These are phyloP conservation scores for Alliaria petiolata DNA, from an alignment of 345 rosid species.

Conservation along the genomic window DNA sequence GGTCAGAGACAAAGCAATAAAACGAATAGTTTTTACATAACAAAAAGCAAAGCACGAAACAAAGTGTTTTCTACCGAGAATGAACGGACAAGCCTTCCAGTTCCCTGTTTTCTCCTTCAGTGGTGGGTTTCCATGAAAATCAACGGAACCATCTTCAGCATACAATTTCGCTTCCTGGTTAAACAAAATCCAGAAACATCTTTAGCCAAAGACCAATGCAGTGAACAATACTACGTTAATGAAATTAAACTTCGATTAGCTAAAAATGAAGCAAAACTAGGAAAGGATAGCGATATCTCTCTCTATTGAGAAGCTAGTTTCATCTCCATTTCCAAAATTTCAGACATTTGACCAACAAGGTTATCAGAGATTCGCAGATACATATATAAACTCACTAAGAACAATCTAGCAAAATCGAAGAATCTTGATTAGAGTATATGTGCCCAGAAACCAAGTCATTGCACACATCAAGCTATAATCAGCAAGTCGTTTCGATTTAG, in stretches of 20 bases:
- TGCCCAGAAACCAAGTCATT: not conserved
- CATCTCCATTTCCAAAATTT: no score
- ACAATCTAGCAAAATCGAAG: not conserved
- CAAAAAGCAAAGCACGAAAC: not conserved
- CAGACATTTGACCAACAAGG: no score
- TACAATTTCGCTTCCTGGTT: constrained; percentile 41
- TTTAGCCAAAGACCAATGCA: not conserved
- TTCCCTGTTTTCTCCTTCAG: constrained; percentile 79
- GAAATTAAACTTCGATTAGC: no score
- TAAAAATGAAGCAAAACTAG: no score
- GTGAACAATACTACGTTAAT: no score
- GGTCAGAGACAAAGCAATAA: not conserved
- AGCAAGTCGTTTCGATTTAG: not conserved
- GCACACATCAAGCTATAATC: not conserved
- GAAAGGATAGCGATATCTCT: no score
- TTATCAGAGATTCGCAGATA: no score
- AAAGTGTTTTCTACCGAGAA: constrained; percentile 46
- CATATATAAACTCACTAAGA: no score
- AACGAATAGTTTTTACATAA: no score
- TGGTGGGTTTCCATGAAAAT: constrained; percentile 62
- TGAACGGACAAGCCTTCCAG: constrained; percentile 98
- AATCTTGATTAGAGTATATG: not conserved
- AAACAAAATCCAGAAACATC: constrained; percentile 20
- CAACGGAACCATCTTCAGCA: constrained; percentile 96
- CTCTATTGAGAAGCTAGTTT: no score